phyloP scores from a whole-genome alignment of 2,329 filamentous ascomycete genomes.

The Massarina eburnea region DNA sequence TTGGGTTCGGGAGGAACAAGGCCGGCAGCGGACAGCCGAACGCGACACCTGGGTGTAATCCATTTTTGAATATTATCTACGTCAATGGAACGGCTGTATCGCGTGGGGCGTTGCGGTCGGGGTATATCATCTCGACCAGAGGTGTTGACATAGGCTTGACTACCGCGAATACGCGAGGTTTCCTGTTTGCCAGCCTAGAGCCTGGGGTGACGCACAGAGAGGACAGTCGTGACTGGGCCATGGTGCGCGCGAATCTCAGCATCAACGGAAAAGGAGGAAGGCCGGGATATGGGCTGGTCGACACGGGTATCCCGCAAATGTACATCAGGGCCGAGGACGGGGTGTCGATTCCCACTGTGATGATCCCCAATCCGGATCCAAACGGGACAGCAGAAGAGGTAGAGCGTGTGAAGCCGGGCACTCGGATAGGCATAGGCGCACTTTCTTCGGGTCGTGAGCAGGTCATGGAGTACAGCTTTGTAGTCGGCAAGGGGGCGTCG shows the following conservation, averaged over 20 bases:
- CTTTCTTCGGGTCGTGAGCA: constrained; percentile 18
- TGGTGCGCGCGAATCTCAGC: constrained; percentile 35
- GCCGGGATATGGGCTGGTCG: constrained; percentile 32
- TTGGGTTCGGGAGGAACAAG: constrained; percentile 38
- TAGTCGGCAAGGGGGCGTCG: constrained; percentile 23
- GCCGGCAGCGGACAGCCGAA: constrained; percentile 31
- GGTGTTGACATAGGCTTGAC: constrained; percentile 37
- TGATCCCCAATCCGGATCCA: constrained; percentile 34
- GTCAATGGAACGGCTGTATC: constrained; percentile 23
- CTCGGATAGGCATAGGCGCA: constrained; percentile 23
- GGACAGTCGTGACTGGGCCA: constrained; percentile 38
- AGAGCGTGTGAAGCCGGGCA: constrained; percentile 33
- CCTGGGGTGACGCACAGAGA: constrained; percentile 28
- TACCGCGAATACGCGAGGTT: constrained; percentile 18
- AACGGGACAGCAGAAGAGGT: constrained; percentile 27
- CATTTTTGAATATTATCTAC: constrained; percentile 37
- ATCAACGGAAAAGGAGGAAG: constrained; percentile 22
- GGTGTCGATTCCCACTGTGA: constrained; percentile 28
- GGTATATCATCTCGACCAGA: constrained; percentile 33
- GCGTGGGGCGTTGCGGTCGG: constrained; percentile 14
- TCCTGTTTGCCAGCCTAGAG: constrained; percentile 25
- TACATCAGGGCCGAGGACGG: constrained; percentile 34
- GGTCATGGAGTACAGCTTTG: constrained; percentile 25
- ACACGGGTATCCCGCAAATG: constrained; percentile 40
- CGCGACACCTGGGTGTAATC: constrained; percentile 33